Evolutionary conservation across 2,329 filamentous ascomycete species (phyloP).

Genomic region (Diaporthe humulicola): DNA sequence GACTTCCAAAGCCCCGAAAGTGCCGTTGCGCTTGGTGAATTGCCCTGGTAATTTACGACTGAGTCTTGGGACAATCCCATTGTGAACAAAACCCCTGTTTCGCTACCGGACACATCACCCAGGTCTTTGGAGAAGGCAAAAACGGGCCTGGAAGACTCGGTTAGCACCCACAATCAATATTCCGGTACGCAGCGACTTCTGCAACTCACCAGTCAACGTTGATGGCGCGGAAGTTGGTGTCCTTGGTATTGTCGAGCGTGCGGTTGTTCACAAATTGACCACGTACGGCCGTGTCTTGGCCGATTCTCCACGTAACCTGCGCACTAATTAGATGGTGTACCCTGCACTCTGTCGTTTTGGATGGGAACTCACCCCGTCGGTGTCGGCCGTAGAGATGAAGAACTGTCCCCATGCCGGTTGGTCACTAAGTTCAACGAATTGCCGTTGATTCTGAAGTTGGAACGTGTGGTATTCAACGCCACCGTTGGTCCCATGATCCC

Average conservation of each 20-base stretch:
- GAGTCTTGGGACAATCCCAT: constrained; percentile 83
- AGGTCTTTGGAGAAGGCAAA: constrained; percentile 82
- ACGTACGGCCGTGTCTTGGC: constrained; percentile 75
- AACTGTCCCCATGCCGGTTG: constrained; percentile 86
- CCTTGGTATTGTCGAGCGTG: constrained; percentile 73
- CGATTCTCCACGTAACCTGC: constrained; percentile 78
- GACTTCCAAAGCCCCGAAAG: constrained; percentile 84
- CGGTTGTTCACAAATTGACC: constrained; percentile 74
- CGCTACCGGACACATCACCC: constrained; percentile 54
- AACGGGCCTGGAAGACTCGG: constrained; percentile 69
- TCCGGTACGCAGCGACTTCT: too few relatives aligned
- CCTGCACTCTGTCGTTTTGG: neutral
- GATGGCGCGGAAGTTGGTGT: constrained; percentile 75
- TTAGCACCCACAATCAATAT: constrained; percentile 6
- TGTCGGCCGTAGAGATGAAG: constrained; percentile 77
- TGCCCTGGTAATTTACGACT: constrained; percentile 81
- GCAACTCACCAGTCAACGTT: constrained; percentile 67
- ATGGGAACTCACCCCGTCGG: constrained; percentile 57
- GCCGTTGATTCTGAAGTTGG: constrained; percentile 69
- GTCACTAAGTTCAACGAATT: constrained; percentile 77
- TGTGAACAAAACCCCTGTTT: constrained; percentile 73
- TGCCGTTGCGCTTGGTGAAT: constrained; percentile 68
- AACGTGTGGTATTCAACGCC: constrained; percentile 76
- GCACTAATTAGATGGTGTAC: constrained; percentile 39
- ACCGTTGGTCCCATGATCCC: constrained; percentile 67